These are phyloP conservation scores for Mesembryanthemum crystallinum DNA, from an alignment of 148 eudicot genomes.

Conservation along the genomic window DNA sequence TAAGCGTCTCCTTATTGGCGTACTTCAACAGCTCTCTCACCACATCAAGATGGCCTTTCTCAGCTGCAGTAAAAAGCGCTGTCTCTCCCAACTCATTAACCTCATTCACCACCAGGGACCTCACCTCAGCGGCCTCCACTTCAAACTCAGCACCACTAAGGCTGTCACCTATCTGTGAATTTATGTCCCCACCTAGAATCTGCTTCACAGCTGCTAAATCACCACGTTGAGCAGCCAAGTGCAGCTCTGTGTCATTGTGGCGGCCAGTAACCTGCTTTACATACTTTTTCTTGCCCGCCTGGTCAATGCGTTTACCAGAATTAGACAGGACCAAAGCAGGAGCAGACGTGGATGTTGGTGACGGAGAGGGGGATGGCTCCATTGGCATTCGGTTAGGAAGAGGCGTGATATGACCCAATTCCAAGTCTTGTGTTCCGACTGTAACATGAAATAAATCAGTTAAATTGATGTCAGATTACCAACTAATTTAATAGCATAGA, in stretches of 20 bases:
- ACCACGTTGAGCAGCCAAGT: conserved; percentile 83
- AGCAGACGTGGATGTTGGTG: conserved; percentile 60
- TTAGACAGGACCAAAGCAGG: conserved; percentile 77
- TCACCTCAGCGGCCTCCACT: conserved; percentile 62
- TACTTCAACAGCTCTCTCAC: conserved; percentile 74
- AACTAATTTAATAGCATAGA: neutral
- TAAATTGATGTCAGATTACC: neutral
- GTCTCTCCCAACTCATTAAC: conserved; percentile 82
- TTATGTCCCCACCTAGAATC: conserved; percentile 56
- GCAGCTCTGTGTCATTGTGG: conserved; percentile 80
- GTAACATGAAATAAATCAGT: conserved; percentile 13
- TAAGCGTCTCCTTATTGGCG: conserved; percentile 52
- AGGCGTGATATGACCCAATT: conserved; percentile 40
- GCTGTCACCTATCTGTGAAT: conserved; percentile 59
- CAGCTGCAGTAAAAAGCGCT: conserved; percentile 65
- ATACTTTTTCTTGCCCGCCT: conserved; percentile 80
- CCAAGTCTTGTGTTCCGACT: conserved; percentile 42
- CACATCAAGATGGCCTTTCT: conserved; percentile 68
- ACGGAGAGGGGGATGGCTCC: conserved; percentile 62
- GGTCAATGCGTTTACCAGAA: conserved; percentile 84
- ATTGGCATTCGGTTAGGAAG: conserved; percentile 22
- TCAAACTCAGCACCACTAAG: conserved; percentile 67
- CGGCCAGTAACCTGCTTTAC: conserved; percentile 88
- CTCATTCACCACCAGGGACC: conserved; percentile 71
- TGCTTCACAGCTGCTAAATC: conserved; percentile 69